Evolutionary conservation across 1,284 basidiomycete species (phyloP).

Genomic region (Ustilago crameri): DNA sequence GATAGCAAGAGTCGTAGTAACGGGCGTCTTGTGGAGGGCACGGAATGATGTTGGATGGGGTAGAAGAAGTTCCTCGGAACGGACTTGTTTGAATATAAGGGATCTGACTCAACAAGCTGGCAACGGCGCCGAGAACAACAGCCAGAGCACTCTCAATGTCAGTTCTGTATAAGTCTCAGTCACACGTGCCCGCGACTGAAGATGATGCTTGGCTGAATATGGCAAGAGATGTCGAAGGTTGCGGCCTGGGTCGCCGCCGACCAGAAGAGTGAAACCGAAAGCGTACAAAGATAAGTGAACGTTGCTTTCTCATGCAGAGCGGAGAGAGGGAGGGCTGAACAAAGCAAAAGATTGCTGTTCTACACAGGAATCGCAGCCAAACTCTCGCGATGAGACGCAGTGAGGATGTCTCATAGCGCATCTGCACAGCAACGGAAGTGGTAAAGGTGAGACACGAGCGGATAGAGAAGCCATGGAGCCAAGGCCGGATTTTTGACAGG

Average conservation of each 20-base stretch:
- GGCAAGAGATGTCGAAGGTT: too few species aligned
- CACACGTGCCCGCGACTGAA: conserved; percentile 11
- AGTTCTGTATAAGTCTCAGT: conserved; percentile 14
- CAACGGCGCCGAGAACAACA: not conserved
- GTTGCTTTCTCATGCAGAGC: not conserved
- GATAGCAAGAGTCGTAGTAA: conserved; percentile 10
- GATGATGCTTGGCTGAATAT: not conserved
- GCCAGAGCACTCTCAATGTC: not conserved
- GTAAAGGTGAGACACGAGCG: conserved; percentile 26
- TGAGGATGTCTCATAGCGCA: too few species aligned
- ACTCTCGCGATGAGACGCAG: too few species aligned
- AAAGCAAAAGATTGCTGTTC: too few species aligned
- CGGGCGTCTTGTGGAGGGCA: conserved; percentile 7
- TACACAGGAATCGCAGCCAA: too few species aligned
- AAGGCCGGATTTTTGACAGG: conserved; percentile 22
- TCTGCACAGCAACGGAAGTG: conserved; percentile 17
- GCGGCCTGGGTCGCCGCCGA: too few species aligned
- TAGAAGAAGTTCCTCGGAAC: not conserved
- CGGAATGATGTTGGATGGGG: not conserved
- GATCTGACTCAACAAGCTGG: conserved; percentile 8
- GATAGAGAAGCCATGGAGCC: not conserved
- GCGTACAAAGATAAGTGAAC: not conserved
- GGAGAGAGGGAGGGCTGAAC: not conserved
- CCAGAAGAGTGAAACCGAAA: too few species aligned
- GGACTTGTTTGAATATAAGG: conserved; percentile 20